Base-by-base conservation (phyloP, 768 basidiomycete species). In the Boletus fagicola region DNA sequence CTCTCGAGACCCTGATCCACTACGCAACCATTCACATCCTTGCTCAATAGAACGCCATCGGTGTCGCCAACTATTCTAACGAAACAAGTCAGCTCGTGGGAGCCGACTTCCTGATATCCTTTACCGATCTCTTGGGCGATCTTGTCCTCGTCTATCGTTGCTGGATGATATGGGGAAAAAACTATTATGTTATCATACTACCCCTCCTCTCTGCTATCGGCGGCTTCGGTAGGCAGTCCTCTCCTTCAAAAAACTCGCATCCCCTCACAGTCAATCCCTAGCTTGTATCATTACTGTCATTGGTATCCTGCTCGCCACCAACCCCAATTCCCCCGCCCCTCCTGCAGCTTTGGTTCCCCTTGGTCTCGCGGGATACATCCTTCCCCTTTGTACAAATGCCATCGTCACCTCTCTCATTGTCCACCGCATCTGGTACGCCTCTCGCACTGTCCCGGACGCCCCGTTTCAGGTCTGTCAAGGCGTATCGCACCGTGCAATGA, bases 301-400 rank as follows among this genome's bases (percentile, higher is more conserved):
- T 3, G 61, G 67, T 26, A 56, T 78, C 38, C 53, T 77, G 11
- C 47, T 74, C 6, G 48, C 49, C 2, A 72, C 50, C 7, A 62
- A 63, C 47, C 75, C 74, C 5, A 61, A 60, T 6, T 55, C 75
- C 2, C 71, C 75, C 9, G 54, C 64, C 20, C 73, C 76, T 11
- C 77, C 76, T 18, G 59, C 72, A 5, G 59, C 59, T 4, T 46
- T 76, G 18, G 69, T 71, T n/a, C 72, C 77, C 2, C 62, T 78
- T 7, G 72, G 70, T 28, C 69, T 72, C 18, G 76, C 77, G 0
- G 67, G 58, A 15, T 78, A 75, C 38, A 20, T 58, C 24, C 71
- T 80, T 36, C 76, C 79, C 4, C 70, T 80, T 36, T 70, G 68
- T 51, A 73, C 76, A 8, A 80, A 80, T 54, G 50, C 75, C 61